Evolutionary conservation across 495 filamentous ascomycete species (phyloP).

Genomic region (Pseudevernia furfuracea): DNA sequence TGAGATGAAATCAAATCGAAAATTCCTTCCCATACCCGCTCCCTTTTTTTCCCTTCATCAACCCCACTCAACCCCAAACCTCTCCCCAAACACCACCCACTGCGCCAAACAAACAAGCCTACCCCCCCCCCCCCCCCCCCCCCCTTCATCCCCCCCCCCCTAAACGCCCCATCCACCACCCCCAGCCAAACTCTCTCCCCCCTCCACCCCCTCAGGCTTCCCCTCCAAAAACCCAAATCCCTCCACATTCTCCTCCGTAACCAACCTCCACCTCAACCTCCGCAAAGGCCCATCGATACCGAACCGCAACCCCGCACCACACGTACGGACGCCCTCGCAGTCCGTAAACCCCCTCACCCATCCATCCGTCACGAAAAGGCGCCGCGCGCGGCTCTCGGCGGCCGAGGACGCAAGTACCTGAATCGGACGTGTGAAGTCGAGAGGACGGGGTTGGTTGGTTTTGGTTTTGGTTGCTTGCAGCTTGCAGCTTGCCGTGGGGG

Average conservation of each 20-base stretch:
- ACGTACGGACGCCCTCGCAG: too few species aligned
- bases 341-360: too few species aligned
- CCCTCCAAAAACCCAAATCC: constrained; percentile 34
- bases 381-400: too few species aligned
- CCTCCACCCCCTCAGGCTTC: constrained; percentile 14
- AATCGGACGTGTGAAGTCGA: too few species aligned
- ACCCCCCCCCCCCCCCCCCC: constrained; percentile 16
- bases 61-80: constrained; percentile 30
- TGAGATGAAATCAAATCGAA: too few species aligned
- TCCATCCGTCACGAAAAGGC: not conserved
- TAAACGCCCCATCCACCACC: constrained; percentile 32
- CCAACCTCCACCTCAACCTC: constrained; percentile 27
- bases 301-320: constrained; percentile 33
- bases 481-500: too few species aligned
- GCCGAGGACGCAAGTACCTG: too few species aligned
- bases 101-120: constrained; percentile 18
- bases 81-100: constrained; percentile 20
- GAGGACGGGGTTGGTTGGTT: too few species aligned
- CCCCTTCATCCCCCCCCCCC: too few species aligned
- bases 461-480: too few species aligned
- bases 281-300: constrained; percentile 34
- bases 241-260: constrained; percentile 38
- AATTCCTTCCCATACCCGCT: too few species aligned
- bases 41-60: not conserved
- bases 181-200: constrained; percentile 17